phyloP scores from a whole-genome alignment of 225 moss, liverwort and hornwort species.

The Bryoerythrophyllum caledonicum region DNA sequence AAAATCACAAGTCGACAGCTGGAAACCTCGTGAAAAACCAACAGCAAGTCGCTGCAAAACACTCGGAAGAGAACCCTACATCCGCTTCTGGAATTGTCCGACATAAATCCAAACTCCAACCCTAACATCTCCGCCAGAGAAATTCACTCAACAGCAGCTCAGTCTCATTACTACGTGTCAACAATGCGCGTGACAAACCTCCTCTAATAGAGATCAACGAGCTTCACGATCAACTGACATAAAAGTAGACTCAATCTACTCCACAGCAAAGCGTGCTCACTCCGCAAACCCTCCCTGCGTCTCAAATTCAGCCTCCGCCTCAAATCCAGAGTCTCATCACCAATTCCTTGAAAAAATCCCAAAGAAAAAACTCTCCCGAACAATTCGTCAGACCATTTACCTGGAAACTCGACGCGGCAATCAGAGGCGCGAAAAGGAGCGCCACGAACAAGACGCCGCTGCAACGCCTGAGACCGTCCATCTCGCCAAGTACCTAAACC shows the following conservation, averaged over 20 bases:
- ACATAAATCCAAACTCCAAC: slow-evolving; percentile 16
- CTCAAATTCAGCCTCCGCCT: neutral
- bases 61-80: neutral
- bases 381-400: slow-evolving; percentile 24
- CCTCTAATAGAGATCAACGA: neutral
- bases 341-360: neutral
- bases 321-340: neutral
- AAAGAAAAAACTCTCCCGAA: neutral
- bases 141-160: slow-evolving; percentile 19
- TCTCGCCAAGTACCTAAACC: slow-evolving; percentile 3
- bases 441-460: slow-evolving; percentile 1
- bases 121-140: neutral
- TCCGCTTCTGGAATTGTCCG: neutral
- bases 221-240: neutral
- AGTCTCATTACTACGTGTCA: neutral
- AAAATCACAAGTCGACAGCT: neutral
- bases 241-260: neutral
- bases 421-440: slow-evolving; percentile 30
- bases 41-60: neutral
- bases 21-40: neutral
- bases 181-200: neutral
- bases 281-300: neutral
- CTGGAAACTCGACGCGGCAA: slow-evolving; percentile 33
- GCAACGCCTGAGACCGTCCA: slow-evolving; percentile 33
- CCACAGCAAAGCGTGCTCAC: neutral